These are phyloP conservation scores for Apiospora aurea DNA, from an alignment of 2,329 filamentous ascomycete genomes.

Conservation along the genomic window DNA sequence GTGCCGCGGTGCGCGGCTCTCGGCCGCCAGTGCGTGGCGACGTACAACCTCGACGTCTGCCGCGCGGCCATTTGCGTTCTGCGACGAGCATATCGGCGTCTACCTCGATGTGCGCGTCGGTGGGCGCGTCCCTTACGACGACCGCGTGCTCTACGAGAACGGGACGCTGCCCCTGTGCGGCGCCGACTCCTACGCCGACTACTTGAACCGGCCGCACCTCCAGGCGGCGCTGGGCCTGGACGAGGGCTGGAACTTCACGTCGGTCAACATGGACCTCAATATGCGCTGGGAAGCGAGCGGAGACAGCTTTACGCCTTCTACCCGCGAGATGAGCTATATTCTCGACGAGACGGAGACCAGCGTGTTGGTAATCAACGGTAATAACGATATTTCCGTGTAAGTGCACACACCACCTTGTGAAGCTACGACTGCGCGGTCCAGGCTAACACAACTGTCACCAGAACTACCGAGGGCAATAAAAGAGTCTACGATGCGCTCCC, in stretches of 20 bases:
- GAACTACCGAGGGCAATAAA: constrained; percentile 29
- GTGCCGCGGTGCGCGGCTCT: constrained; percentile 28
- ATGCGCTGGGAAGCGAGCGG: constrained; percentile 21
- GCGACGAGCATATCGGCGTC: constrained; percentile 22
- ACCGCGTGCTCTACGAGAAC: constrained; percentile 24
- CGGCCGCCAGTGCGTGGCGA: constrained; percentile 27
- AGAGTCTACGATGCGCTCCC: constrained; percentile 26
- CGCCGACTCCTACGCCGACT: constrained; percentile 22
- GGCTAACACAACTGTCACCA: neutral
- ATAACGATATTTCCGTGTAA: constrained; percentile 29
- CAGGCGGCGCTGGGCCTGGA: constrained; percentile 25
- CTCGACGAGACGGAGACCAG: constrained; percentile 22
- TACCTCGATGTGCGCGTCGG: constrained; percentile 15
- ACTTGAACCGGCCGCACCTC: constrained; percentile 26
- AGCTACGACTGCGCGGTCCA: neutral
- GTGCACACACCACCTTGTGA: neutral
- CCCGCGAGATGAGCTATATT: constrained; percentile 27
- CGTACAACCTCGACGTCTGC: constrained; percentile 29
- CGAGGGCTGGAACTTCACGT: constrained; percentile 21
- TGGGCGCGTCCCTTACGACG: constrained; percentile 23
- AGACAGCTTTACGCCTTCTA: constrained; percentile 26
- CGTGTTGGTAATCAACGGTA: constrained; percentile 26
- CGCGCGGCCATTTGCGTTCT: constrained; percentile 24
- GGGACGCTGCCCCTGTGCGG: constrained; percentile 27
- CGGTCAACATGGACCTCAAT: constrained; percentile 27